These are phyloP conservation scores for Bretschneidera sinensis DNA, from an alignment of 345 rosid species.

Conservation along the genomic window DNA sequence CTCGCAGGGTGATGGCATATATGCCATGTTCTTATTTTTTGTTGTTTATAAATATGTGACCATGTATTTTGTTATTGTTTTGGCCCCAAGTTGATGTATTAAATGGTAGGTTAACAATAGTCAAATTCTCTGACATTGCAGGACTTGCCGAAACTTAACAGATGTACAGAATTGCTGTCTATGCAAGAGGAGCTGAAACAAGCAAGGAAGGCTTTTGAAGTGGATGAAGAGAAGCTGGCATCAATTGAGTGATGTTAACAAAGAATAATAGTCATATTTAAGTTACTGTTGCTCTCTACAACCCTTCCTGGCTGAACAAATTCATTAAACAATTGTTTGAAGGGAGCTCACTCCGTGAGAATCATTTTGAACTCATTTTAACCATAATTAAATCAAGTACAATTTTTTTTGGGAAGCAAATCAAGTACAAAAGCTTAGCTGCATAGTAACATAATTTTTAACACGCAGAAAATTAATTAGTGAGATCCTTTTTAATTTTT, in stretches of 20 bases:
- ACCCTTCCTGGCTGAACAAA: too few relatives aligned
- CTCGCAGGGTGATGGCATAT: not conserved
- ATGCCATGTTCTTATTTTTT: not conserved
- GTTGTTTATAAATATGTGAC: not conserved
- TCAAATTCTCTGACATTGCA: slow-evolving; percentile 26
- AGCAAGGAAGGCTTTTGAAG: slow-evolving; percentile 94
- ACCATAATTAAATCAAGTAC: too few relatives aligned
- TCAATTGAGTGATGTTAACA: slow-evolving; percentile 29
- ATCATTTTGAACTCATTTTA: too few relatives aligned
- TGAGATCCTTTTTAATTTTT: too few relatives aligned
- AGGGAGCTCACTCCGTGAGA: too few relatives aligned
- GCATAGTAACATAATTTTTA: too few relatives aligned
- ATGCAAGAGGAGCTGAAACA: slow-evolving; percentile 98
- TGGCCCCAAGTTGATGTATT: not conserved
- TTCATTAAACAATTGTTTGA: too few relatives aligned
- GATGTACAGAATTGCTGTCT: slow-evolving; percentile 72
- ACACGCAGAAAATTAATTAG: too few relatives aligned
- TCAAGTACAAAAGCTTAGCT: too few relatives aligned
- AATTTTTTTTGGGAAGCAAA: too few relatives aligned
- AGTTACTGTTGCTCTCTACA: not conserved
- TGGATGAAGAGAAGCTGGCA: slow-evolving; percentile 78
- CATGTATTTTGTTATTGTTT: not conserved
- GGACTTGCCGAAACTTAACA: slow-evolving; percentile 85
- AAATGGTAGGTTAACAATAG: not conserved
- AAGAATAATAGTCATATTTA: not conserved